Evolutionary conservation across 1,139 yeast genomes (phyloP).

Genomic region (Blastobotrys arbuscula): DNA sequence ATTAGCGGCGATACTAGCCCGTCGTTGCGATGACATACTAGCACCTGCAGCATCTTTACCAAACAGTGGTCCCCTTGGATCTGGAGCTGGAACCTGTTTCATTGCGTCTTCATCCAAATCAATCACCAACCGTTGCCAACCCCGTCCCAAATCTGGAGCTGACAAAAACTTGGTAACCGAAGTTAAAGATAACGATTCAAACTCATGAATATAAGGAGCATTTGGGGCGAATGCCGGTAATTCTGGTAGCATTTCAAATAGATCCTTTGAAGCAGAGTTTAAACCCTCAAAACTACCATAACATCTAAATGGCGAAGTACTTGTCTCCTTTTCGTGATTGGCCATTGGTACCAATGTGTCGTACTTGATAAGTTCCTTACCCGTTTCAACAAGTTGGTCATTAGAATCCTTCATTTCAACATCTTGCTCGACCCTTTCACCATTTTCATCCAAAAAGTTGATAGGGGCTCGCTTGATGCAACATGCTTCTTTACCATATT

Average conservation of each 20-base stretch:
- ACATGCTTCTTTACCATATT: conserved; percentile 55
- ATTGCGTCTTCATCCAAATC: conserved; percentile 19
- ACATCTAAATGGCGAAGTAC: conserved; percentile 42
- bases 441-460: conserved; percentile 23
- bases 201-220: conserved; percentile 30
- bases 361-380: conserved; percentile 9
- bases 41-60: conserved; percentile 10
- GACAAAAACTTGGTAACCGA: conserved; percentile 32
- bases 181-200: conserved; percentile 29
- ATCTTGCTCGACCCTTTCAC: conserved; percentile 5
- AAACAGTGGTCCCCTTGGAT: conserved; percentile 17
- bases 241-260: conserved; percentile 26
- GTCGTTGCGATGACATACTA: conserved; percentile 15
- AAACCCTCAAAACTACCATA: conserved; percentile 49
- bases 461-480: conserved; percentile 50
- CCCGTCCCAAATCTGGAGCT: conserved; percentile 29
- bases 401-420: conserved; percentile 6
- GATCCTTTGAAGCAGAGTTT: conserved; percentile 35
- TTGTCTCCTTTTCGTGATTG: not conserved
- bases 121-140: conserved; percentile 32
- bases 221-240: conserved; percentile 22
- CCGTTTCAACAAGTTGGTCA: conserved; percentile 2
- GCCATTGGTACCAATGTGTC: conserved; percentile 18
- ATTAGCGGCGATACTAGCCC: conserved; percentile 16
- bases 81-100: conserved; percentile 6